Evolutionary conservation across 23 red algal species (phyloP), one percentile per base, ranked within the genome.

Genomic region (Gracilariopsis chorda): DNA sequence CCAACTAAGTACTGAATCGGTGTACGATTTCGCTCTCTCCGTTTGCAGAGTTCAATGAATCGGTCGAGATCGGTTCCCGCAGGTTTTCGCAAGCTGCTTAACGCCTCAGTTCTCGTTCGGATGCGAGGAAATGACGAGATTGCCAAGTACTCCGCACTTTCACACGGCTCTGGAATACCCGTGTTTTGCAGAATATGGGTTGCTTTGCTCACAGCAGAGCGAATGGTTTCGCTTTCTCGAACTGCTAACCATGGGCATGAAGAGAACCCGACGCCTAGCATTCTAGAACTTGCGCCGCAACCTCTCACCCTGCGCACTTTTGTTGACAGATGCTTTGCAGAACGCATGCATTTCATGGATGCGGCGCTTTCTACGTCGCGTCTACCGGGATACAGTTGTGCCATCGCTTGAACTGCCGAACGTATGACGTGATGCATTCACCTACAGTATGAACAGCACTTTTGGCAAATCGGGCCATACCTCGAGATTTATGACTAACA

Each of bases 1-100:
- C 97, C 97, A 23, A 95, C 81, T 23, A 99, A 71, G 75, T 99
- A 99, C 77, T 99, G 97, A 16, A 99, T 52, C 1, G 97, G 97
- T 44, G 64, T 80, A 29, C 91, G 83, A 0, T 23, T 19, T 17
- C 20, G 19, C 4, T 62, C 25, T 13, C 87, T 48, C 47, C 39
- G 63, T 3, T 48, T 11, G 41, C 83, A 92, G 32, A 93, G 88
- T 23, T 11, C 6, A 1, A 64, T 20, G 61, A 77, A 86, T 28
- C 25, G 72, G 4, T 11, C 33, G 2, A 92, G 71, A 78, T 80
- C 79, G 12, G n/a, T n/a, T 0, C 24, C 48, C 8, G 4, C 52
- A 57, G 47, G 64, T 21, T 3, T 10, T 29, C 30, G 61, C n/a
- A 6, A n/a, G 35, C 33, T 8, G 49, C 78, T 45, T 13, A 43